Base-by-base conservation (phyloP, 345 rosid genomes). In the Linum lewisii region DNA sequence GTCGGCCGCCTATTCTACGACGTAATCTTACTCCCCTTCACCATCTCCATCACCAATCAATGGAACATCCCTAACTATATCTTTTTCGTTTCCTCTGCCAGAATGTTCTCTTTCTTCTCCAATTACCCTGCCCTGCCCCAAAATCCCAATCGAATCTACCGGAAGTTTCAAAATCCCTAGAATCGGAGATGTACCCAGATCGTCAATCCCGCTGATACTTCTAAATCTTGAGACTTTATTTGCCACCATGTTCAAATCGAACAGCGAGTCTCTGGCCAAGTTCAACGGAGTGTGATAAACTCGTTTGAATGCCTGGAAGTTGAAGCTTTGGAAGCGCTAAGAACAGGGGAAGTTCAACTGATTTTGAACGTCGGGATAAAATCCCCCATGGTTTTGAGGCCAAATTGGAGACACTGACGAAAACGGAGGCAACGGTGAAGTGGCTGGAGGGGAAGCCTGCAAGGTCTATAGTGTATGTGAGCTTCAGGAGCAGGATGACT, bases 31-130 rank as follows among this genome's bases (percentile, higher is more conserved):
- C 52, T 68, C 25, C 51, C 76, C 32, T 8, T 78, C 1, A 62
- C 63, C 36, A 26, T 71, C 60, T 73, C 80, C 1, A 53, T 71
- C 59, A 63, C 76, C 45, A 24, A 53, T 59, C 60, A 69, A 25
- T 63, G 73, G 13, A 29, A 50, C 69, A 71, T 73, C 36, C 76
- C 70, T 21, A 76, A 63, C 44, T 79, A 73, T 54, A 51, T 71
- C 26, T 60, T 79, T 63, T 79, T 76, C 75, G 72, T 77, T 2
- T 73, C 81, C 2, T 74, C 84, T 21, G 77, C 79, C 20, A 71
- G 63, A 56, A 76, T 79, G 84, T 24, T 72, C 8, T 57, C 79
- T 2, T 67, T 79, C 23, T 71, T 71, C 47, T 11, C 47, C 47
- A 3, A 42, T 16, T 42, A 42, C 18, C 47, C 47, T 42, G 14